Conservation (phyloP, 2,329 filamentous ascomycete species). For the Alternaria viburni region DNA sequence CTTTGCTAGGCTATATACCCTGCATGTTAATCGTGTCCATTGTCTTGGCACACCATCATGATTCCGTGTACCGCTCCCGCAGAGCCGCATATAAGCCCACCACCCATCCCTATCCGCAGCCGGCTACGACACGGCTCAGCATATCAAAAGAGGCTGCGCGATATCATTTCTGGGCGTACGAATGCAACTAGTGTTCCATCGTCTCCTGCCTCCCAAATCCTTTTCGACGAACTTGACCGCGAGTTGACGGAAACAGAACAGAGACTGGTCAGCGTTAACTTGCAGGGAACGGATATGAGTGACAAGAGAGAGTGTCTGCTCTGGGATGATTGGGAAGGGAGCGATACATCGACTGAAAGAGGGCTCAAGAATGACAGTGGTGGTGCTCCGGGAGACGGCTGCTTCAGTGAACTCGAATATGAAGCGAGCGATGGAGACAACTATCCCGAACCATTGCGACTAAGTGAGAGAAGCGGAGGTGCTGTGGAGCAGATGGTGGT, state of each 20-base stretch:
- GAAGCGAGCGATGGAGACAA: not conserved
- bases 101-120: conserved; percentile 8
- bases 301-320: not conserved
- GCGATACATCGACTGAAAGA: not conserved
- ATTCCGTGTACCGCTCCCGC: not conserved
- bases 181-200: not conserved
- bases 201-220: not conserved
- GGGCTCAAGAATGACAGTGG: not conserved
- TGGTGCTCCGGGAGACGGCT: not conserved
- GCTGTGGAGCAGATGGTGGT: not conserved
- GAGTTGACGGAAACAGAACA: conserved; percentile 3
- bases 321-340: not conserved
- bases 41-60: not conserved
- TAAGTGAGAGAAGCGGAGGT: not conserved
- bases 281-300: not conserved
- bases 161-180: not conserved
- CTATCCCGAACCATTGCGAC: not conserved
- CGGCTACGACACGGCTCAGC: not conserved
- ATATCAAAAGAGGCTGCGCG: not conserved
- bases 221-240: conserved; percentile 2
- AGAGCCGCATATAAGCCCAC: conserved; percentile 8
- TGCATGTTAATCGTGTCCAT: not conserved
- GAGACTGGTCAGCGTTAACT: not conserved
- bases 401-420: not conserved
- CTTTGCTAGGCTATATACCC: not conserved